Percentiles rank a stretch among this genome's conserved stretches.
Conservation (phyloP, 2,329 filamentous ascomycete species). For the Gnomoniopsis smithogilvyi region DNA sequence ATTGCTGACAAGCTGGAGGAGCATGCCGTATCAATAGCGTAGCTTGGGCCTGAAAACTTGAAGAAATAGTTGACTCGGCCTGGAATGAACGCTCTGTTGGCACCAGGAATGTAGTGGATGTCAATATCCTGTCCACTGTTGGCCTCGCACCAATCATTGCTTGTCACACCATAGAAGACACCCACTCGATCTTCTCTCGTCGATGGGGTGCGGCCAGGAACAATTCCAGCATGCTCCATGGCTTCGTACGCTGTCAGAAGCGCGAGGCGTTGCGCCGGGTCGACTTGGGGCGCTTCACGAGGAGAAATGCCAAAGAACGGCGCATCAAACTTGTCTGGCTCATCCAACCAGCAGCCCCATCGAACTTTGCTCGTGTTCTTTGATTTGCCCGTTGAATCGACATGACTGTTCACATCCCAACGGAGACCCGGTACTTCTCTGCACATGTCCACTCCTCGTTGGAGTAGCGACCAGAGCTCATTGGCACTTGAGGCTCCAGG, state of each 20-base stretch:
- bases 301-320: slow-evolving; percentile 19
- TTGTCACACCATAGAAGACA: slow-evolving; percentile 63
- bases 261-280: slow-evolving; percentile 11
- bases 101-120: slow-evolving; percentile 25
- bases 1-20: slow-evolving; percentile 34
- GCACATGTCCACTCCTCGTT: slow-evolving; percentile 25
- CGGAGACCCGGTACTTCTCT: slow-evolving; percentile 1
- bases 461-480: too few species aligned
- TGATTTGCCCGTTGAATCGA: slow-evolving; percentile 18
- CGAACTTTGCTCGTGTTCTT: slow-evolving; percentile 64
- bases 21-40: slow-evolving; percentile 38
- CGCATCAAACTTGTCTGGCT: slow-evolving; percentile 11
- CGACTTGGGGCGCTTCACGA: slow-evolving; percentile 10
- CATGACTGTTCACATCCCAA: slow-evolving; percentile 19
- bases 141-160: slow-evolving; percentile 52
- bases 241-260: slow-evolving; percentile 16
- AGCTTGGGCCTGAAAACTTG: slow-evolving; percentile 29
- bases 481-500: too few species aligned
- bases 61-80: slow-evolving; percentile 36
- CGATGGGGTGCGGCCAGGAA: slow-evolving; percentile 20
- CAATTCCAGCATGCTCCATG: slow-evolving; percentile 42
- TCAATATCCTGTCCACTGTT: slow-evolving; percentile 43
- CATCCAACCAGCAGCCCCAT: slow-evolving; percentile 7
- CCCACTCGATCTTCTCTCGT: slow-evolving; percentile 47
- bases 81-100: slow-evolving; percentile 27